A percentile compares a stretch with the other conserved stretches of the same genome.
Conservation (phyloP, 176 grass and related monocot genomes). For the Canna indica region DNA sequence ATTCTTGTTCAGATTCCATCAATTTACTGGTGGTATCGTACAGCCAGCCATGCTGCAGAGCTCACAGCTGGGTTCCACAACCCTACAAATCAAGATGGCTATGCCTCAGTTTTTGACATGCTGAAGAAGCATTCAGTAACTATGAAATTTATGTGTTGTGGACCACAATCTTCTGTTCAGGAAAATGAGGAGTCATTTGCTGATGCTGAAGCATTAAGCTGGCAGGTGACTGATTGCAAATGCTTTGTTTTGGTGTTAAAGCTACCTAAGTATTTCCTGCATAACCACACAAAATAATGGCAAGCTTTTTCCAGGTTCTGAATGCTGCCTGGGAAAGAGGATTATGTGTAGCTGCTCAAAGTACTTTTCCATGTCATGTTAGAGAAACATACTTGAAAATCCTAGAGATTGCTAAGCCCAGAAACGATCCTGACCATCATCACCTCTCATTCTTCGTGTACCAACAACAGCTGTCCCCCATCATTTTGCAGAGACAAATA, state of each 20-base stretch:
- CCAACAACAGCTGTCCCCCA: conserved; percentile 29
- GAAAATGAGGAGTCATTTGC: conserved; percentile 40
- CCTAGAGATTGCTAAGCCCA: conserved; percentile 54
- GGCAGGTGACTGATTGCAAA: conserved; percentile 52
- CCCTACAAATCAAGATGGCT: conserved; percentile 76
- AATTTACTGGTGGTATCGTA: conserved; percentile 80
- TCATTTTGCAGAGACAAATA: conserved; percentile 38
- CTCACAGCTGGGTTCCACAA: conserved; percentile 92
- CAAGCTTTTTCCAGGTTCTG: conserved; percentile 37
- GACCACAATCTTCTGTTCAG: conserved; percentile 30
- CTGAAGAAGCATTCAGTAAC: conserved; percentile 64
- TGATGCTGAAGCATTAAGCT: conserved; percentile 59
- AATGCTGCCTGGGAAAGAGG: conserved; percentile 68
- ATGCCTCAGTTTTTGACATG: conserved; percentile 61
- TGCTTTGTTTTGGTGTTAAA: not conserved
- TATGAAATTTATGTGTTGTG: conserved; percentile 58
- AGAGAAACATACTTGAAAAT: conserved; percentile 44
- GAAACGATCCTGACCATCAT: conserved; percentile 62
- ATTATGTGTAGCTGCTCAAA: conserved; percentile 47
- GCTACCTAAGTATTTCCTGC: not conserved
- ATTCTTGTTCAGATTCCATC: conserved; percentile 60
- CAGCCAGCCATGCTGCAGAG: conserved; percentile 75
- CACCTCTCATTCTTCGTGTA: conserved; percentile 61
- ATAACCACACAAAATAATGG: not conserved
- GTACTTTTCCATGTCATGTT: conserved; percentile 46